phyloP scores from a whole-genome alignment of 163 green algal species.

The Trebouxia gelatinosa region DNA sequence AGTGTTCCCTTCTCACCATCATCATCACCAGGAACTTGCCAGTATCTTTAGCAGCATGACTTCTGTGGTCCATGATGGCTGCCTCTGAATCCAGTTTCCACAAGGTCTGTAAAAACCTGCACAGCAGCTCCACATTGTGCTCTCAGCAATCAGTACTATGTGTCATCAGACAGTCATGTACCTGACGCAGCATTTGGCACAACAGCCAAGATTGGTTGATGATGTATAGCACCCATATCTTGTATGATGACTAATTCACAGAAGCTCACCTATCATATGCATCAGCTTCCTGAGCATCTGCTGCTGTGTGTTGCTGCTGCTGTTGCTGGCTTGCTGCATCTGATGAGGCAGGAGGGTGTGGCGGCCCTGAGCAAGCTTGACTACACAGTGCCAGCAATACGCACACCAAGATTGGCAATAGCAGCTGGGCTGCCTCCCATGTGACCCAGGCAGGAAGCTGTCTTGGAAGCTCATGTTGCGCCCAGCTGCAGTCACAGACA shows the following conservation, averaged over 20 bases:
- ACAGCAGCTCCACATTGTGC: too few relatives aligned
- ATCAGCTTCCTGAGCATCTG: too few relatives aligned
- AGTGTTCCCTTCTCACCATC: neutral
- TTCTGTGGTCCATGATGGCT: neutral
- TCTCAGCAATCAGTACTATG: too few relatives aligned
- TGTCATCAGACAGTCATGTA: too few relatives aligned
- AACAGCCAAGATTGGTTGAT: too few relatives aligned
- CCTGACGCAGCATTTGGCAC: too few relatives aligned
- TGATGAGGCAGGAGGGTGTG: neutral
- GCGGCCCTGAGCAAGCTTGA: neutral
- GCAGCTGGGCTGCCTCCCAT: neutral
- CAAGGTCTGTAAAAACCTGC: constrained; percentile 1
- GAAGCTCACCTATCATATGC: too few relatives aligned
- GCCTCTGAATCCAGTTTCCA: constrained; percentile 9
- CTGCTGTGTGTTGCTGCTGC: too few relatives aligned
- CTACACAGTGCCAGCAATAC: constrained; percentile 1
- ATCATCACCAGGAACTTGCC: constrained; percentile 19
- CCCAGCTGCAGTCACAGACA: neutral
- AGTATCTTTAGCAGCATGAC: neutral
- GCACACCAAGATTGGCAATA: constrained; percentile 8
- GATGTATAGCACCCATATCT: too few relatives aligned
- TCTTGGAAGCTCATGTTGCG: neutral
- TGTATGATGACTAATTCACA: too few relatives aligned
- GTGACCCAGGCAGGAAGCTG: neutral
- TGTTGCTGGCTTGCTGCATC: neutral